Evolutionary conservation across 139 green algal genomes (phyloP), one percentile per base, ranked within the genome.

Genomic region (Chlorella sp.): DNA sequence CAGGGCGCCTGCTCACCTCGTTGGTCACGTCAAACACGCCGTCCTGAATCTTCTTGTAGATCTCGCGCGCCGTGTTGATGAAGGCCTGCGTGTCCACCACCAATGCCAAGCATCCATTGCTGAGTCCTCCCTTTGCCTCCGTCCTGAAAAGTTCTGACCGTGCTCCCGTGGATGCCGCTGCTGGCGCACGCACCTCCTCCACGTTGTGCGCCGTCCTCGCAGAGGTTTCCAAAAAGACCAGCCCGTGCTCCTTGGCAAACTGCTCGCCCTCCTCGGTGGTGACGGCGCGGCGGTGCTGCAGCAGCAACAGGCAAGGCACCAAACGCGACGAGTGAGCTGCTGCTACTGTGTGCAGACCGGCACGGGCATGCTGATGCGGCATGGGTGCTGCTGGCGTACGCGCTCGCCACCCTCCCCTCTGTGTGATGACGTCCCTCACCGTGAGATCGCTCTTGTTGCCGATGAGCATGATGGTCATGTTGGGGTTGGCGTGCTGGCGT

Each of bases 401-500:
- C n/a, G n/a, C n/a, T n/a, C n/a, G n/a, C n/a, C n/a, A n/a, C n/a
- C n/a, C n/a, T n/a, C n/a, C n/a, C n/a, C n/a, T n/a, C n/a, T 32
- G 5, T 2, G 51, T n/a, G n/a, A n/a, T n/a, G n/a, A n/a, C n/a
- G n/a, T n/a, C n/a, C 30, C 87, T 83, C 51, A 95, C 88, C 49
- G 82, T 86, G 14, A 99, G 82, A 85, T 99, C 96, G 22, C 82
- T 88, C 86, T 99, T 99, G 89, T 99, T 99, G 55, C 96, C 96
- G 42, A 99, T 99, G 29, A 99, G 87, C 96, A 99, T 99, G 81
- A 99, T 98, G 60, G 95, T 99, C 96, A 99, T 99, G 87, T 97
- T 97, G 34, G 93, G 90, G 87, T 99, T 99, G 27, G 96, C 96
- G 76, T 99, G 96, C 85, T 98, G 94, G 50, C 95, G 82, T 5